Evolutionary conservation across 129 eudicot genomes (phyloP), one percentile per base, ranked within the genome.

Genomic region (Pulicaria dysenterica): DNA sequence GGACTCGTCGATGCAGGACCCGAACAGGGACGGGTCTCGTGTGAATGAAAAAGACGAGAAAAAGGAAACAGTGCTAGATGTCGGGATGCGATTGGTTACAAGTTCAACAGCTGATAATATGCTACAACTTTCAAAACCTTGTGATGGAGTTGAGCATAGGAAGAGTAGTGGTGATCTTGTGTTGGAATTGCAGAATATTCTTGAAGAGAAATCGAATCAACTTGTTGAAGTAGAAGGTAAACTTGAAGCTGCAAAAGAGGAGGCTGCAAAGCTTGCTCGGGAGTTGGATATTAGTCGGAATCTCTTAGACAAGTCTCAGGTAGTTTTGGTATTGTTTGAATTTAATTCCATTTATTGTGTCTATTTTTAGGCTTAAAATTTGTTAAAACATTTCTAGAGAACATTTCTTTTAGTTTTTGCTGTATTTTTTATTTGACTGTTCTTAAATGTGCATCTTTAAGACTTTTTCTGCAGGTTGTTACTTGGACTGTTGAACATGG

Each of bases 251-350:
- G 76, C 86, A 47, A 49, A 61, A 55, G 95, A 84, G 53, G 96
- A 93, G 80, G 82, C 82, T 44, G 80, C 80, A 37, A 85, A 74
- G 69, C 87, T 90, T 59, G 73, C 62, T 17, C 81, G 81, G 73
- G 96, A 93, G 63, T 76, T 93, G 86, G 98, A 90, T 77, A 76
- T 42, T 64, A 89, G 79, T 36, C 86, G 76, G 63, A 86, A 90
- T 79, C 95, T 85, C 34, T 84, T 93, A 34, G 91, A 90, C 54
- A 92, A 93, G 68, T 93, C 95, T 70, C 98, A 93, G 98, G 98
- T 93, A 89, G 64, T 58, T 44, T 60, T 42, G 43, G 41, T 39
- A 45, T 39, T 9, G 13, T 16, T 6, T 11, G 8, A 31, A 66
- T 7, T 61, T 40, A 13, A 13, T 53, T 56, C 44, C 51, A 12